phyloP scores from a whole-genome alignment of 768 basidiomycete species.

The Tremella mesenterica region DNA sequence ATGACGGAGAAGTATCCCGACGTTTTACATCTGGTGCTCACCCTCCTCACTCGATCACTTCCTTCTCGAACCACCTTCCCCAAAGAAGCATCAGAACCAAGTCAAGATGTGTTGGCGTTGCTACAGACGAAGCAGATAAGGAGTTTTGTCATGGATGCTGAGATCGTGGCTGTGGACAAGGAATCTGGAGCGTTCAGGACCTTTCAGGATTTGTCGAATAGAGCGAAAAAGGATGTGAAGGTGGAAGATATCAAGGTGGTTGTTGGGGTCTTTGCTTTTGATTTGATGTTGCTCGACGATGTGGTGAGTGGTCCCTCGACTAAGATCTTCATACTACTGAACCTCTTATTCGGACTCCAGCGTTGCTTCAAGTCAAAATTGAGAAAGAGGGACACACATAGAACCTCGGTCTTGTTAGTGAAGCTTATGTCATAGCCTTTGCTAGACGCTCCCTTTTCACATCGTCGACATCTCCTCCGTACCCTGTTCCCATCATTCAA shows the following conservation, averaged over 20 bases:
- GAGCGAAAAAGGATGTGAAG: slow-evolving; percentile 73
- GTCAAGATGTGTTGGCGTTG: slow-evolving; percentile 21
- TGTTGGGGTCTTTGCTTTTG: slow-evolving; percentile 80
- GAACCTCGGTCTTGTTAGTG: no score
- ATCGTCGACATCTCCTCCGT: slow-evolving; percentile 60
- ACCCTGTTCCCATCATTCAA: slow-evolving; percentile 53
- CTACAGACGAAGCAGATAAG: slow-evolving; percentile 16
- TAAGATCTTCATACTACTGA: not conserved
- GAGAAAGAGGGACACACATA: not conserved
- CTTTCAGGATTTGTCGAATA: slow-evolving; percentile 78
- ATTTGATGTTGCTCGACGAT: slow-evolving; percentile 76
- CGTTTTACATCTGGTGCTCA: slow-evolving; percentile 54
- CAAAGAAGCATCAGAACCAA: slow-evolving; percentile 21
- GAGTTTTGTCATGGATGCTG: slow-evolving; percentile 61
- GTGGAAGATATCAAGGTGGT: slow-evolving; percentile 64
- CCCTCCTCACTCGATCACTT: slow-evolving; percentile 48
- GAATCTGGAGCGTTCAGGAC: slow-evolving; percentile 57
- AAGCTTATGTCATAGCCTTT: slow-evolving; percentile 51
- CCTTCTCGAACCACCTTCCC: slow-evolving; percentile 21
- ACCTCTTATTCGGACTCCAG: no score
- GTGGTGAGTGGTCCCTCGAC: no score
- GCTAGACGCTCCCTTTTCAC: slow-evolving; percentile 60
- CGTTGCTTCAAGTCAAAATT: no score
- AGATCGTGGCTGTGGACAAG: slow-evolving; percentile 71
- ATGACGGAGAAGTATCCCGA: slow-evolving; percentile 95